Base-by-base conservation (phyloP, 2,329 filamentous ascomycete genomes). In the Aurifilum marmelostoma region DNA sequence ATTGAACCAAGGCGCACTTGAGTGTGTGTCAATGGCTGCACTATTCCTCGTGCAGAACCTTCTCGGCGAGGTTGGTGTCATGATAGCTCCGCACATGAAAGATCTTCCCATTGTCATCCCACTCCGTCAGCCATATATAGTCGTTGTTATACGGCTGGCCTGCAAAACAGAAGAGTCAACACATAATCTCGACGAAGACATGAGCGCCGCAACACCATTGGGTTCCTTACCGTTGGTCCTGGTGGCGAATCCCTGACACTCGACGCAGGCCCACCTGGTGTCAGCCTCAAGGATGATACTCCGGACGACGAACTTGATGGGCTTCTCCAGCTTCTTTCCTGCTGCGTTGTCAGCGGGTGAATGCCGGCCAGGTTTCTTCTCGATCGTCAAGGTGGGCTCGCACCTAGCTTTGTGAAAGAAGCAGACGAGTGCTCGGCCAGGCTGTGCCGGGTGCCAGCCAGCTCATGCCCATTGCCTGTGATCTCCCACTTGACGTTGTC, bases 101-200 rank as follows among this genome's bases (percentile, higher is more conserved):
- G 41, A 66, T 59, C 34, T 47, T 66, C 5, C 64, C 64, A 12
- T 66, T n/a, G 18, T 47, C 52, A 27, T 66, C 41, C 64, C 64
- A 66, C 52, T 43, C n/a, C 14, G 64, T 66, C 34, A 66, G 27
- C 64, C 64, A 66, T 7, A 66, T n/a, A 39, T 66, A 66, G n/a
- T 66, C 64, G 47, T 66, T 66, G 32, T 66, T 58, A 34, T 66
- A 66, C 9, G n/a, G 50, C 37, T 66, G 14, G 21, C 64, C 50
- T 65, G 27, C 2, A n/a, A n/a, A n/a, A 21, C 27, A 37, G 43
- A 34, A 6, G 8, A 12, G n/a, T 64, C 43, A 64, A 29, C 47
- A 27, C 2, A 29, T 12, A 9, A 43, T 41, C 24, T 37, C 16
- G 21, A 37, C 4, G 2, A 11, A 18, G 18, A 37, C 27, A 8